A percentile compares a stretch with the other conserved stretches of the same genome.
phyloP scores from a whole-genome alignment of 108 stramenopile species.

The Conticribra weissflogii region DNA sequence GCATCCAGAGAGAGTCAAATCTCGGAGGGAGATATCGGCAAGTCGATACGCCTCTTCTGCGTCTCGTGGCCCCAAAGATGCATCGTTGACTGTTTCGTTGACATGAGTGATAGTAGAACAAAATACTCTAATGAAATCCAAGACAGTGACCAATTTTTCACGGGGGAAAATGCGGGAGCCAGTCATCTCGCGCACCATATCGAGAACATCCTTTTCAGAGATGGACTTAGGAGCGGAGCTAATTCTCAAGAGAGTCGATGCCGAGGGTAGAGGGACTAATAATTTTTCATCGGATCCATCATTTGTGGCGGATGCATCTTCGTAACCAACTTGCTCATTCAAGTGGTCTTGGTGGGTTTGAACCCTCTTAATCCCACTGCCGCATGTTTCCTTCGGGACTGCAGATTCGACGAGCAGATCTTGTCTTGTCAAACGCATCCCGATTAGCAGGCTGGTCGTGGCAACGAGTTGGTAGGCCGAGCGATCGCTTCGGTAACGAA shows the following conservation, averaged over 20 bases:
- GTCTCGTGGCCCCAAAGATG: conserved; percentile 4
- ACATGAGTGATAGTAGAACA: not conserved
- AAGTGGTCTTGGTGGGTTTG: conserved; percentile 25
- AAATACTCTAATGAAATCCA: conserved; percentile 34
- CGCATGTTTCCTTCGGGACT: not conserved
- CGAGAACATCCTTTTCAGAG: conserved; percentile 19
- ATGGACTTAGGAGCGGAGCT: conserved; percentile 38
- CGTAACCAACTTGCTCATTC: too few species aligned
- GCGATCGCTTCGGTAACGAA: conserved; percentile 25
- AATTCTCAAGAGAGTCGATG: conserved; percentile 27
- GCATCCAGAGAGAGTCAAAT: not conserved
- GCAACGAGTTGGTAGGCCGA: conserved; percentile 37
- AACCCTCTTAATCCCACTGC: conserved; percentile 17
- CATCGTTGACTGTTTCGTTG: not conserved
- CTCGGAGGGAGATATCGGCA: conserved; percentile 13
- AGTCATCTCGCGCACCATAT: conserved; percentile 35
- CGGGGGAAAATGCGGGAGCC: conserved; percentile 35
- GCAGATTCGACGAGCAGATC: conserved; percentile 11
- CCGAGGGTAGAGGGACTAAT: conserved; percentile 16
- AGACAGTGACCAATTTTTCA: conserved; percentile 20
- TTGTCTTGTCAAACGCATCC: conserved; percentile 27
- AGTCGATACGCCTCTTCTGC: conserved; percentile 26
- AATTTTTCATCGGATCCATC: not conserved
- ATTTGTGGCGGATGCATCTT: not conserved
- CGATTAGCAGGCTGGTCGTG: conserved; percentile 26